These are phyloP conservation scores for Scedosporium minutisporum DNA, from an alignment of 2,329 filamentous ascomycete species.

Conservation along the genomic window DNA sequence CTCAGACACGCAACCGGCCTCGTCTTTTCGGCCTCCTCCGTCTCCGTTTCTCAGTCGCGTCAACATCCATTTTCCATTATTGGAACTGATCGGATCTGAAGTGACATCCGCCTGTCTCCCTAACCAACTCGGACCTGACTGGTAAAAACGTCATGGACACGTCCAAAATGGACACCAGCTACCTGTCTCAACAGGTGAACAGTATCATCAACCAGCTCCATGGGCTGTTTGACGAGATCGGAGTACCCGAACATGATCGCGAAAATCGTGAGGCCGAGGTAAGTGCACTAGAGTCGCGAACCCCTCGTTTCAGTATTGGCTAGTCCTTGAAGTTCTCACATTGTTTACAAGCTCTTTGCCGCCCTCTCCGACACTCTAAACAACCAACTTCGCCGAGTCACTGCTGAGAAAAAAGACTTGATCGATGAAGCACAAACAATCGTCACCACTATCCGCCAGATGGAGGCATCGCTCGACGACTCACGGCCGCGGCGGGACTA, in stretches of 20 bases:
- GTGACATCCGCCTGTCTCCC: not conserved
- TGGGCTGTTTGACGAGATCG: constrained; percentile 93
- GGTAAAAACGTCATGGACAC: not conserved
- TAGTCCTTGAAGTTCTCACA: not conserved
- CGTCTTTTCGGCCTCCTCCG: not conserved
- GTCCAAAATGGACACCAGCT: constrained; percentile 70
- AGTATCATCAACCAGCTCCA: constrained; percentile 89
- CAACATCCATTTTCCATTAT: not conserved
- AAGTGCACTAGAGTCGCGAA: constrained; percentile 20
- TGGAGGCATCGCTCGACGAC: constrained; percentile 84
- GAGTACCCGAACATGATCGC: constrained; percentile 86
- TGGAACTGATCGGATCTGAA: not conserved
- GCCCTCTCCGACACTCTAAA: constrained; percentile 87
- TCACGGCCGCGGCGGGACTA: constrained; percentile 54
- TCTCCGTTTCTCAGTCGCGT: not conserved
- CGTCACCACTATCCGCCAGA: constrained; percentile 79
- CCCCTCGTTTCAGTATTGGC: not conserved
- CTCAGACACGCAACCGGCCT: not conserved
- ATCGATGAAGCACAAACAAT: constrained; percentile 81
- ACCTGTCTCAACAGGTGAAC: constrained; percentile 89
- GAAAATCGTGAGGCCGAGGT: constrained; percentile 86
- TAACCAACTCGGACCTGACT: not conserved
- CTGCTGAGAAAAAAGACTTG: constrained; percentile 80
- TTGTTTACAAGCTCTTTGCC: constrained; percentile 62
- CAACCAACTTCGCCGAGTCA: constrained; percentile 77